Percentiles rank a stretch among this genome's conserved stretches.
Conservation (phyloP, 2,329 filamentous ascomycete species). For the Beauveria scarabaeidicola region DNA sequence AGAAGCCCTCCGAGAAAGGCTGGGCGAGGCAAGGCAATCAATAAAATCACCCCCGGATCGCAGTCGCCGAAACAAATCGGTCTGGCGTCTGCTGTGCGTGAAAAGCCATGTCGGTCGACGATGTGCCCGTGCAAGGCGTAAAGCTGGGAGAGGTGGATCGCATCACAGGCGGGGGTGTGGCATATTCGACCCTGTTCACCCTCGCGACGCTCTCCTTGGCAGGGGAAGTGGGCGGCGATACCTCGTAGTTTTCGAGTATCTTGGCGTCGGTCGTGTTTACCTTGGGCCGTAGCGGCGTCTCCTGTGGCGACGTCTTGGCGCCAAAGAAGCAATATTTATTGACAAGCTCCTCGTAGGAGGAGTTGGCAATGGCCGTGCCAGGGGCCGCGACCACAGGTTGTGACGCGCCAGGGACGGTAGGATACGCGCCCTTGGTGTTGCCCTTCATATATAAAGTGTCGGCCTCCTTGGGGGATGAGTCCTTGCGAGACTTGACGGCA, state of each 20-base stretch:
- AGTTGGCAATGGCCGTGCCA: slow-evolving; percentile 57
- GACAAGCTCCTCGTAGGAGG: slow-evolving; percentile 92
- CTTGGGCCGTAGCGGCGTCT: neutral
- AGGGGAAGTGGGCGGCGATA: slow-evolving; percentile 8
- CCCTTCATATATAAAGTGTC: slow-evolving; percentile 51
- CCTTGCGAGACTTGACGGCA: slow-evolving; percentile 69
- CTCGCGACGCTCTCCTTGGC: slow-evolving; percentile 34
- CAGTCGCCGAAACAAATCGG: slow-evolving; percentile 40
- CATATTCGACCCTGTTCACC: slow-evolving; percentile 29
- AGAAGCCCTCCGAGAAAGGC: too few relatives aligned
- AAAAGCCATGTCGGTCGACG: slow-evolving; percentile 31
- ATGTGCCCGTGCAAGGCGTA: slow-evolving; percentile 38
- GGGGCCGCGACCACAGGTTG: slow-evolving; percentile 16
- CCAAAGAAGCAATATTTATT: slow-evolving; percentile 97
- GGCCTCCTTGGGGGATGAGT: slow-evolving; percentile 47
- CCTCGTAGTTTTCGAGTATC: slow-evolving; percentile 17
- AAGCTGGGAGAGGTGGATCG: slow-evolving; percentile 39
- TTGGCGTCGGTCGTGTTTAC: slow-evolving; percentile 22
- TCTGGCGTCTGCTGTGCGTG: slow-evolving; percentile 29
- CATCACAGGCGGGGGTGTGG: slow-evolving; percentile 18
- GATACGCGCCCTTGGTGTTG: slow-evolving; percentile 25
- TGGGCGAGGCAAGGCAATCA: too few relatives aligned
- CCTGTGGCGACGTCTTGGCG: slow-evolving; percentile 32
- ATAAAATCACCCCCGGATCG: slow-evolving; percentile 31
- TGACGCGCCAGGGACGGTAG: slow-evolving; percentile 20